Evolutionary conservation across 257 asterid species (phyloP).

Genomic region (Capsicum rhomboideum): DNA sequence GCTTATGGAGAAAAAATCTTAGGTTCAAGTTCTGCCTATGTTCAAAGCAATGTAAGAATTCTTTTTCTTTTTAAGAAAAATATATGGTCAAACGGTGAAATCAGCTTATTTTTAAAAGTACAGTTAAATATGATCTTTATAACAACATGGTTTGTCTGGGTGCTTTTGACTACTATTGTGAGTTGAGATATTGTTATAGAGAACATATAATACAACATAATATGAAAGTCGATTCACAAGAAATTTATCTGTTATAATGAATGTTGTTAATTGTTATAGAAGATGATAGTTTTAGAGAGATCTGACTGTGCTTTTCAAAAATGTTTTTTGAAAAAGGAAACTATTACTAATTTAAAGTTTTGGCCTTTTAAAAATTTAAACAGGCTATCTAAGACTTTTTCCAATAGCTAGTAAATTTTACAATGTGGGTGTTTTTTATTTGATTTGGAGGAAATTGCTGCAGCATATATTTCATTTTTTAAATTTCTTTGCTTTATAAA

Average conservation of each 20-base stretch:
- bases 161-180: fast-evolving
- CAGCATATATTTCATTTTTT: background rate
- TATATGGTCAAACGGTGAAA: too few relatives aligned
- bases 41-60: conserved; percentile 1
- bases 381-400: background rate
- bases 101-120: too few relatives aligned
- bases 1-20: conserved; percentile 9
- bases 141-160: background rate
- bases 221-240: background rate
- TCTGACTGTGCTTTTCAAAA: too few relatives aligned
- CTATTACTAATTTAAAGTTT: background rate
- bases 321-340: too few relatives aligned
- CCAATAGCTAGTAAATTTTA: background rate
- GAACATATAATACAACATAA: background rate
- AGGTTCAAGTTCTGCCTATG: conserved; percentile 12
- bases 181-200: background rate
- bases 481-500: background rate
- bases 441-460: background rate
- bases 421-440: background rate
- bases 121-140: background rate
- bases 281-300: too few relatives aligned
- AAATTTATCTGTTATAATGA: background rate
- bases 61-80: too few relatives aligned
- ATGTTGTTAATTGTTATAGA: too few relatives aligned
- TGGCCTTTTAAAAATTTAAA: background rate